phyloP scores from a whole-genome alignment of 2,329 filamentous ascomycete species.

The Canariomyces notabilis region DNA sequence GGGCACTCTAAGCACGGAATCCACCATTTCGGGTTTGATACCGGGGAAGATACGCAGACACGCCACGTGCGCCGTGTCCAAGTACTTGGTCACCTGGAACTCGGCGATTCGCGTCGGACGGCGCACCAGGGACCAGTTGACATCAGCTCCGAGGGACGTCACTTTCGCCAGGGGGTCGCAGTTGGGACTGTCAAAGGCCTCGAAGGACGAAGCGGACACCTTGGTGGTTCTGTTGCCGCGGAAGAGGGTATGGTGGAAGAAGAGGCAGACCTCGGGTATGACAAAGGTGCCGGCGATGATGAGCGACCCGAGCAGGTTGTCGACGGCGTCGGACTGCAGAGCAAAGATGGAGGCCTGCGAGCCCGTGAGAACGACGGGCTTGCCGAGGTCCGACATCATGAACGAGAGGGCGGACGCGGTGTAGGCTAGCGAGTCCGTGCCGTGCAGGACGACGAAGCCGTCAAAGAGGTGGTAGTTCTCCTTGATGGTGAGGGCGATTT shows the following conservation, averaged over 20 bases:
- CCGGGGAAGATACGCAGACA: slow-evolving; percentile 88
- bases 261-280: slow-evolving; percentile 88
- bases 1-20: slow-evolving; percentile 73
- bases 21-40: slow-evolving; percentile 89
- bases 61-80: slow-evolving; percentile 84
- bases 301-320: slow-evolving; percentile 82
- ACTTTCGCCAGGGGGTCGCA: slow-evolving; percentile 75
- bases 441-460: slow-evolving; percentile 85
- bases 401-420: slow-evolving; percentile 87
- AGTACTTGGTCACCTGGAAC: slow-evolving; percentile 67
- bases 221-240: slow-evolving; percentile 86
- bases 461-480: slow-evolving; percentile 87
- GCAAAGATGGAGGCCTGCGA: slow-evolving; percentile 84
- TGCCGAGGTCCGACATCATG: slow-evolving; percentile 86
- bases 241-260: slow-evolving; percentile 89
- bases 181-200: slow-evolving; percentile 87
- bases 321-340: slow-evolving; percentile 84
- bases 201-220: slow-evolving; percentile 78
- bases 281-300: slow-evolving; percentile 90
- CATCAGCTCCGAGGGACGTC: slow-evolving; percentile 72
- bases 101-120: slow-evolving; percentile 68
- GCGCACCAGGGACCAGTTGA: slow-evolving; percentile 73
- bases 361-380: slow-evolving; percentile 82
- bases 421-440: slow-evolving; percentile 85
- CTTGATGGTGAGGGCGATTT: slow-evolving; percentile 73